Evolutionary conservation across 176 grass and related monocot genomes (phyloP).

Genomic region (Hordeum marinum): DNA sequence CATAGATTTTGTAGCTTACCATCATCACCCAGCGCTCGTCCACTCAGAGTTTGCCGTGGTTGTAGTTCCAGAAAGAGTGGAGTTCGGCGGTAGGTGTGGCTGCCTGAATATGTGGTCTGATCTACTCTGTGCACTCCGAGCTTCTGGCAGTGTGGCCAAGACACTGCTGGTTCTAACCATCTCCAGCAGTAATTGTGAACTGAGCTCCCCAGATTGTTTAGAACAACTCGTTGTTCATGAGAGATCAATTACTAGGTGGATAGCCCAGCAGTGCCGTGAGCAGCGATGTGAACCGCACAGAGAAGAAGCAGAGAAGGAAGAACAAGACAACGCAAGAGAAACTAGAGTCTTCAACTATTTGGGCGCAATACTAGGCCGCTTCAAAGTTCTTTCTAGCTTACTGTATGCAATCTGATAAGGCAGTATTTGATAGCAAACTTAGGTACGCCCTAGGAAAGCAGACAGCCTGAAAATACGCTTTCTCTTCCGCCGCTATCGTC

Average conservation of each 20-base stretch:
- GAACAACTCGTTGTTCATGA: slow-evolving; percentile 43
- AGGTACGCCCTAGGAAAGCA: no score
- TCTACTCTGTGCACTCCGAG: slow-evolving; percentile 39
- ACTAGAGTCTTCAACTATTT: slow-evolving; percentile 5
- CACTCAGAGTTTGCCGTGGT: slow-evolving; percentile 74
- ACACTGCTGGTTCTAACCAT: slow-evolving; percentile 54
- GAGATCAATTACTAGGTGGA: slow-evolving; percentile 46
- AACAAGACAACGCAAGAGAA: background rate
- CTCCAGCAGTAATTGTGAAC: background rate
- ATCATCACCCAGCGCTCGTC: slow-evolving; percentile 62
- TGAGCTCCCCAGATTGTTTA: slow-evolving; percentile 36
- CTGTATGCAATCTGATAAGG: slow-evolving; percentile 42
- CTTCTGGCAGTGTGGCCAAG: slow-evolving; percentile 68
- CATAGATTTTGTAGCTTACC: slow-evolving; percentile 60
- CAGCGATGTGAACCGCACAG: background rate
- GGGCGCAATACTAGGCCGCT: slow-evolving; percentile 18
- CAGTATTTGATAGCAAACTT: no score
- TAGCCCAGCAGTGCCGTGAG: slow-evolving; percentile 52
- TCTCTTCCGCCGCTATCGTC: no score
- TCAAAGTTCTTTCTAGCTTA: slow-evolving; percentile 23
- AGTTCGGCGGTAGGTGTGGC: background rate
- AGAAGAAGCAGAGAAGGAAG: background rate
- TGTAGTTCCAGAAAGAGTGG: slow-evolving; percentile 28
- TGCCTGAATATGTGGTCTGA: slow-evolving; percentile 54
- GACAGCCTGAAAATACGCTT: no score